These are phyloP conservation scores for Magnaporthiopsis rhizophila DNA, from an alignment of 2,329 filamentous ascomycete species.

Conservation along the genomic window DNA sequence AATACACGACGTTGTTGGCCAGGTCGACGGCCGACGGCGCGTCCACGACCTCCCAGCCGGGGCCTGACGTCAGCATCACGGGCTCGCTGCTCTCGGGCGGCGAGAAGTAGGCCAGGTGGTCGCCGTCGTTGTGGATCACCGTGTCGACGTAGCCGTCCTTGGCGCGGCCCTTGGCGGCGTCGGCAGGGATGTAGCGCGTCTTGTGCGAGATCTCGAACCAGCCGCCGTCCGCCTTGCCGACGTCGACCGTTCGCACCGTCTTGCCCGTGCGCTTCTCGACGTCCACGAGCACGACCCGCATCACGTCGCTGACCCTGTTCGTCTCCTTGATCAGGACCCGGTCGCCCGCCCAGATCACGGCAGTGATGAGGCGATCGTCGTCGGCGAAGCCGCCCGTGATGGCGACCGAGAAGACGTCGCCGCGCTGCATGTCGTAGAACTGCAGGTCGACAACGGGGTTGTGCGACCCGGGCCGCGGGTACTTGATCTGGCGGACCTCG, in stretches of 20 bases:
- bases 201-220: slow-evolving; percentile 94
- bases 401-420: slow-evolving; percentile 71
- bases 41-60: slow-evolving; percentile 79
- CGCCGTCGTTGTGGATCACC: slow-evolving; percentile 75
- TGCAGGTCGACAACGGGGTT: slow-evolving; percentile 84
- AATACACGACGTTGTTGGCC: slow-evolving; percentile 82
- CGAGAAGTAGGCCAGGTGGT: slow-evolving; percentile 89
- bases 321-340: slow-evolving; percentile 86
- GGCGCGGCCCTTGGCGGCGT: slow-evolving; percentile 64
- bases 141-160: slow-evolving; percentile 92
- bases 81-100: slow-evolving; percentile 79
- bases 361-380: slow-evolving; percentile 82
- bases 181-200: slow-evolving; percentile 79
- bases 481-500: slow-evolving; percentile 87
- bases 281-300: slow-evolving; percentile 82
- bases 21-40: slow-evolving; percentile 81
- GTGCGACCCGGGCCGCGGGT: slow-evolving; percentile 89
- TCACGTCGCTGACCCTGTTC: slow-evolving; percentile 86
- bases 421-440: slow-evolving; percentile 77
- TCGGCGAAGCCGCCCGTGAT: slow-evolving; percentile 71
- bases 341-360: slow-evolving; percentile 81
- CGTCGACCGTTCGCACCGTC: slow-evolving; percentile 70
- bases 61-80: slow-evolving; percentile 73
- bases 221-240: slow-evolving; percentile 80
- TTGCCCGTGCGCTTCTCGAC: slow-evolving; percentile 64